Evolutionary conservation across 345 rosid species (phyloP), one percentile per base, ranked within the genome.

Genomic region (Garcia nutans): DNA sequence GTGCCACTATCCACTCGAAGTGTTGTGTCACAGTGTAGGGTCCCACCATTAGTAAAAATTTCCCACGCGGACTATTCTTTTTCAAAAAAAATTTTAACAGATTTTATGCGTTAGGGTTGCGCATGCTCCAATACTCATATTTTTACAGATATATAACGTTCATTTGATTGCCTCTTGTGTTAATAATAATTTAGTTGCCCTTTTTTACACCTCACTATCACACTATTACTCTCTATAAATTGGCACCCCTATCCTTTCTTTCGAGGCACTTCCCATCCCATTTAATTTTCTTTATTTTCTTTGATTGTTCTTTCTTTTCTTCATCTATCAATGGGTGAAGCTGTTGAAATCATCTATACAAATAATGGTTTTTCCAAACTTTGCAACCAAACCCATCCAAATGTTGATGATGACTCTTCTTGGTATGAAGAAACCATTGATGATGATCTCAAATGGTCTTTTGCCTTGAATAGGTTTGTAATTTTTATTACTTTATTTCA

Each of bases 391-490:
- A 78, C 78, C n/a, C 55, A 2, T 60, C 85, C 84, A 63, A 74
- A 71, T 70, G 31, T 28, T 28, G 68, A 78, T 60, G 82, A 72
- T 26, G 85, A 87, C 2, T 80, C 87, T 59, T 71, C 80, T 61
- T 95, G 99, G 99, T 95, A 81, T 7, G 99, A 95, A 79, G 97
- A 93, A 81, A 77, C 84, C 78, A 86, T 95, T 41, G 96, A 93
- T 72, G 94, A 89, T 26, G 89, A 95, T 83, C 96, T 95, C 84
- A 93, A 91, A 71, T 95, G 99, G 99, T 93, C 96, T 20, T 95
- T 93, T 79, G 93, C 94, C 59, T 80, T 92, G 78, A 92, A 92
- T 83, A 91, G 98, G 98, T 93, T 45, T 50, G 52, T 60, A 37
- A 8, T 37, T 10, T 12, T 9, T 49, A 9, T 49, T 49, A 3